These are phyloP conservation scores for Pinus albicaulis DNA, from an alignment of 75 land plant species.

Conservation along the genomic window DNA sequence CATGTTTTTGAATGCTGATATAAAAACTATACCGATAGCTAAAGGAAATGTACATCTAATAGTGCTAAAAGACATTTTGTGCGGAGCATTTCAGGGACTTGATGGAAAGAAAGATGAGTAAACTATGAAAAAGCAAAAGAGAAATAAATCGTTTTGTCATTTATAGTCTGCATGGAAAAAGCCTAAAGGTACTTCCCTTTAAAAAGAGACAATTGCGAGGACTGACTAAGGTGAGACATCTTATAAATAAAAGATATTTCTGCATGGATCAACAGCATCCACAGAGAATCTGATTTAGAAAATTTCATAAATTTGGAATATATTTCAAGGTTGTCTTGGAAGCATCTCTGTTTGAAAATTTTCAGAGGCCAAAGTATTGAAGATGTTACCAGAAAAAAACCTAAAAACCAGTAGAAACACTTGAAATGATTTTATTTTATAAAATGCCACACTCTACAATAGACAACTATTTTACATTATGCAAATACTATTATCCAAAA, in stretches of 20 bases:
- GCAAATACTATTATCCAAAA: background rate
- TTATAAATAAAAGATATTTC: background rate
- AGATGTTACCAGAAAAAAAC: background rate
- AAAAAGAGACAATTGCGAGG: background rate
- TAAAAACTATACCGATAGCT: background rate
- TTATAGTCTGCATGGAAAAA: background rate
- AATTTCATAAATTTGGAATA: background rate
- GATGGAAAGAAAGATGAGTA: too few relatives aligned
- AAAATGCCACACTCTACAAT: background rate
- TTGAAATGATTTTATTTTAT: background rate
- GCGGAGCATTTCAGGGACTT: too few relatives aligned
- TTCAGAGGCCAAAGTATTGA: background rate
- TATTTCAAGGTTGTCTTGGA: background rate
- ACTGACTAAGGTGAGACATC: background rate
- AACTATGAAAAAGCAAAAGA: too few relatives aligned
- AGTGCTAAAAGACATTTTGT: too few relatives aligned
- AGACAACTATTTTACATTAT: background rate
- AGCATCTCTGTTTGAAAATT: background rate
- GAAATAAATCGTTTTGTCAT: background rate
- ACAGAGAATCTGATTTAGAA: background rate
- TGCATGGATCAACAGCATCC: background rate
- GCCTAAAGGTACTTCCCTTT: background rate
- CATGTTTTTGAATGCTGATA: background rate
- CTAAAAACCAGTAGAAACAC: background rate
- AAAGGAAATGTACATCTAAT: background rate